Conservation (phyloP, 2,329 filamentous ascomycete genomes). For the Ramichloridium luteum region DNA sequence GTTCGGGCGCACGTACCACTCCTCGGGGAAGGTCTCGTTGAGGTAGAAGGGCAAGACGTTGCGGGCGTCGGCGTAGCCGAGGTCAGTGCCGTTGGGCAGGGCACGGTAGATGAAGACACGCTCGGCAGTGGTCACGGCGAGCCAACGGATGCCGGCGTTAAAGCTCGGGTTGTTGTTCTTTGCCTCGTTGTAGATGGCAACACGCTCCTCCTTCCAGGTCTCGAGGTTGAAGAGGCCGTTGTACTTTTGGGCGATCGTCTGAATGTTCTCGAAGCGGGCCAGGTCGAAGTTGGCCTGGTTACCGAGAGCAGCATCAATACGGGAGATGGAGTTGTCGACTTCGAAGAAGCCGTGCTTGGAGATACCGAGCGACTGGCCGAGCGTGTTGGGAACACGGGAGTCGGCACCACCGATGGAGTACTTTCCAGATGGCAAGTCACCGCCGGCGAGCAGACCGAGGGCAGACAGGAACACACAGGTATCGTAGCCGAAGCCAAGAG, state of each 20-base stretch:
- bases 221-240: slow-evolving; percentile 15
- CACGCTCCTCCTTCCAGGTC: slow-evolving; percentile 15
- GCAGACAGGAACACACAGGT: slow-evolving; percentile 17
- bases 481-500: slow-evolving; percentile 18
- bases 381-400: slow-evolving; percentile 17
- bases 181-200: slow-evolving; percentile 17
- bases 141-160: slow-evolving; percentile 16
- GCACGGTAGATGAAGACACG: slow-evolving; percentile 21
- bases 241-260: slow-evolving; percentile 15
- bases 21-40: slow-evolving; percentile 19
- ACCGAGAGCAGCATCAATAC: slow-evolving; percentile 16
- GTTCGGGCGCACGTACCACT: slow-evolving; percentile 16
- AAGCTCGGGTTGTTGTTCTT: slow-evolving; percentile 19
- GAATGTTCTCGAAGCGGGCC: slow-evolving; percentile 13
- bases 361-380: slow-evolving; percentile 19
- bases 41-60: slow-evolving; percentile 22
- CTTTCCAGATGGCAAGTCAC: slow-evolving; percentile 17
- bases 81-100: slow-evolving; percentile 17
- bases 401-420: slow-evolving; percentile 19
- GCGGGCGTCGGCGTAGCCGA: slow-evolving; percentile 9
- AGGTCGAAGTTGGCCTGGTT: slow-evolving; percentile 20
- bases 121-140: slow-evolving; percentile 19
- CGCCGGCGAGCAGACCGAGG: slow-evolving; percentile 19
- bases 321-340: slow-evolving; percentile 19
- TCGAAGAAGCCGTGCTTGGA: slow-evolving; percentile 20